Percentiles rank a stretch among this genome's conserved stretches.
phyloP scores from a whole-genome alignment of 176 grass and related monocot species.

The Pontederia paniculata region DNA sequence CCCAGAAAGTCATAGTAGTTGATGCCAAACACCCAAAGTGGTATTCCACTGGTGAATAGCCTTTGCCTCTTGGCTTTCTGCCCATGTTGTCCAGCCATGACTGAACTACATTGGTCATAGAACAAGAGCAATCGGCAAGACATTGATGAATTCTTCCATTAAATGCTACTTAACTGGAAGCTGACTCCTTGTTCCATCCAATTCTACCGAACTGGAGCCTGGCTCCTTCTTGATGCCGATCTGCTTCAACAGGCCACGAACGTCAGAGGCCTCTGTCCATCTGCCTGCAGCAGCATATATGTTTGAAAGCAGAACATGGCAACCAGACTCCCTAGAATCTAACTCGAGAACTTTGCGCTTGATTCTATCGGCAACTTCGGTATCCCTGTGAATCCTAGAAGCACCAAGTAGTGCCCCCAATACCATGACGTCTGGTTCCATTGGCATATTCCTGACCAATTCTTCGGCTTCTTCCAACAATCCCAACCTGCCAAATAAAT shows the following conservation, averaged over 20 bases:
- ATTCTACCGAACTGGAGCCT: slow-evolving; percentile 26
- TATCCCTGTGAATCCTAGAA: slow-evolving; percentile 38
- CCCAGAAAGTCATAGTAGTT: slow-evolving; percentile 81
- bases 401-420: slow-evolving; percentile 47
- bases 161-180: not conserved
- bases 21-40: slow-evolving; percentile 87
- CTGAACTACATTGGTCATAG: not conserved
- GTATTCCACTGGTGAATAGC: slow-evolving; percentile 8
- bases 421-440: slow-evolving; percentile 45
- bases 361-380: slow-evolving; percentile 44
- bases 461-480: slow-evolving; percentile 63
- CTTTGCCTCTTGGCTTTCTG: slow-evolving; percentile 1
- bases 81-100: slow-evolving; percentile 2
- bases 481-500: slow-evolving; percentile 49
- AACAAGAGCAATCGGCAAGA: slow-evolving; percentile 2
- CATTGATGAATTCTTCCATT: no score
- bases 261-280: slow-evolving; percentile 36
- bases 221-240: slow-evolving; percentile 29
- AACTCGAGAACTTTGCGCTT: slow-evolving; percentile 23
- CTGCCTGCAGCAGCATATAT: slow-evolving; percentile 36
- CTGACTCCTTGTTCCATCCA: slow-evolving; percentile 17
- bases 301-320: slow-evolving; percentile 46
- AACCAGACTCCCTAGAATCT: slow-evolving; percentile 24
- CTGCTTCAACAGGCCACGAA: slow-evolving; percentile 33
- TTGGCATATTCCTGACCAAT: slow-evolving; percentile 37